A percentile compares a stretch with the other conserved stretches of the same genome.
Conservation (phyloP, 139 green algal genomes). For the Volvox reticuliferus region DNA sequence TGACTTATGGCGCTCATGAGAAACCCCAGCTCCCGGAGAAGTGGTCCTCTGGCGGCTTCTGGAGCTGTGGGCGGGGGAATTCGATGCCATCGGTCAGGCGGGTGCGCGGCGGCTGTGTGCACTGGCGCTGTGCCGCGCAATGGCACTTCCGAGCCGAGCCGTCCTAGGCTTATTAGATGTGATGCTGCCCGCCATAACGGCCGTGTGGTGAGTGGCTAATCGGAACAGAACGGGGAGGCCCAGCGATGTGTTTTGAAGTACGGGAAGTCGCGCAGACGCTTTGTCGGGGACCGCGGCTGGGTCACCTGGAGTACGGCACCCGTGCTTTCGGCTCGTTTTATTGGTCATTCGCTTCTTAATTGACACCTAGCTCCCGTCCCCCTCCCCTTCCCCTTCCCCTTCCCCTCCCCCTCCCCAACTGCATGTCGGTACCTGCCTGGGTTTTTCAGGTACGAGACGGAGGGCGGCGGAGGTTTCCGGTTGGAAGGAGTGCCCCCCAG, state of each 20-base stretch:
- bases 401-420: neutral
- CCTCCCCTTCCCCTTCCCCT: no score
- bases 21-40: constrained; percentile 2
- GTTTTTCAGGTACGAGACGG: constrained; percentile 16
- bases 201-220: constrained; percentile 39
- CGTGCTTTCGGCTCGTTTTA: no score
- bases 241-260: no score
- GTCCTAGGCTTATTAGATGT: constrained; percentile 57
- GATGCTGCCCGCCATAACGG: constrained; percentile 55
- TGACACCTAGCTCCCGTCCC: no score
- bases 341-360: no score
- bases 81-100: constrained; percentile 63
- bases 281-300: no score
- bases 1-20: no score
- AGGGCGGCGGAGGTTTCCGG: neutral
- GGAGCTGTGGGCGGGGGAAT: constrained; percentile 30
- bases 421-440: neutral
- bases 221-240: no score
- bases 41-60: constrained; percentile 23
- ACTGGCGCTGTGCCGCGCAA: constrained; percentile 77
- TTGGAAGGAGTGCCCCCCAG: constrained; percentile 1
- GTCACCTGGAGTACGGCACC: no score
- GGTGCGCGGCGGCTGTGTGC: constrained; percentile 78
- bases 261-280: no score
- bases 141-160: constrained; percentile 59